Evolutionary conservation across 2,329 filamentous ascomycete genomes (phyloP), one percentile per base, ranked within the genome.

Genomic region (Hymenoscyphus linearis): DNA sequence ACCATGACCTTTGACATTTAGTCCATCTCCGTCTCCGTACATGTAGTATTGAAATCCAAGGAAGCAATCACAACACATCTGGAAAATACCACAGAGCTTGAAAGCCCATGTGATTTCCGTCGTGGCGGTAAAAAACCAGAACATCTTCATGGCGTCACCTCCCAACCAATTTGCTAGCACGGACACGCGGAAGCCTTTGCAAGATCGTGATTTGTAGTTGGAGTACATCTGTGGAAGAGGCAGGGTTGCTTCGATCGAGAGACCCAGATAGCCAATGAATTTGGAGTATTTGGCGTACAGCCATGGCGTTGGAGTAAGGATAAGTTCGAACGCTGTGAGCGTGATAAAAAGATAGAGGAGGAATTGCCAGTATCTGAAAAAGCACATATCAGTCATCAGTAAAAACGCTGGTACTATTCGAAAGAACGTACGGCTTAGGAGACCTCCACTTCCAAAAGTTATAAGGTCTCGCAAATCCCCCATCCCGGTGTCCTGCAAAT

Each of bases 141-240:
- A 89, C 82, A 93, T 89, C 80, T 96, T 96, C 86, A 95, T 91
- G 9, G 83, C 80, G 74, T 96, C 90, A 64, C 90, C 90, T 2
- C 88, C 76, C 58, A 96, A 78, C 90, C 90, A 96, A 73, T 87
- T 91, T 31, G 80, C 83, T 61, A 95, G 77, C 4, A 96, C 86
- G 6, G 87, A 91, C 12, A 91, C 71, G 16, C 90, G 82, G 75
- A 96, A 91, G 5, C 90, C 90, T 73, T 85, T 88, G 78, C 88
- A 91, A 1, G 89, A 91, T 62, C 82, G 80, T 4, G 84, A 81
- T 36, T 83, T 82, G 65, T 82, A 79, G 72, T 95, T 95, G 52
- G 88, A 78, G 55, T 90, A 71, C 34, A 95, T 86, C 75, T 96
- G 90, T 0, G 90, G 90, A 12, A 95, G 79, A 3, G 90, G 90